phyloP scores from a whole-genome alignment of 2,329 filamentous ascomycete genomes.

The Diplocarpon rosae region DNA sequence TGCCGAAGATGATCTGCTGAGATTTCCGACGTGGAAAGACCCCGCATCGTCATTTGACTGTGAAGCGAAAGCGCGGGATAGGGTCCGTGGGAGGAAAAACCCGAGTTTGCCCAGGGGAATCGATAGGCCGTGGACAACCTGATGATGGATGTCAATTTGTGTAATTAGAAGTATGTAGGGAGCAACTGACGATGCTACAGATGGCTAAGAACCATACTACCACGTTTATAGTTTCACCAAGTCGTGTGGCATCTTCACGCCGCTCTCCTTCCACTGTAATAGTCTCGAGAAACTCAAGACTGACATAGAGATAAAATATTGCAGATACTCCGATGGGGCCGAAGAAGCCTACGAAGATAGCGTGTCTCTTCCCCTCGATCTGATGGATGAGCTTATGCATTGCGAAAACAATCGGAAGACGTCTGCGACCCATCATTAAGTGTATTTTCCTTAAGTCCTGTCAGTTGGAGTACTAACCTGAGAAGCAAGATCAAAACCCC shows the following conservation, averaged over 20 bases:
- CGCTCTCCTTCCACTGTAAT: conserved; percentile 48
- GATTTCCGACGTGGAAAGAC: conserved; percentile 11
- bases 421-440: conserved; percentile 25
- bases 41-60: conserved; percentile 13
- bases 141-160: not conserved
- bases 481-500: conserved; percentile 68
- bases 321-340: conserved; percentile 86
- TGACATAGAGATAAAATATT: conserved; percentile 80
- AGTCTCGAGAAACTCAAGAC: conserved; percentile 57
- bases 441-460: not conserved
- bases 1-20: conserved; percentile 2
- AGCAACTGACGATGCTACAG: conserved; percentile 61
- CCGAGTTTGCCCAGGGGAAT: conserved; percentile 63
- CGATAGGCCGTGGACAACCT: conserved; percentile 71
- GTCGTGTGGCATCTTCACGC: conserved; percentile 51
- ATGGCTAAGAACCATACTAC: conserved; percentile 81
- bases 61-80: conserved; percentile 34
- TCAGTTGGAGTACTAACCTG: conserved; percentile 30
- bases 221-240: conserved; percentile 56
- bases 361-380: conserved; percentile 63
- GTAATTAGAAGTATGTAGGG: too few species aligned
- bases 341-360: conserved; percentile 83
- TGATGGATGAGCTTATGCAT: conserved; percentile 69
- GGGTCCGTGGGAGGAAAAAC: conserved; percentile 49
- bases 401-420: conserved; percentile 64